A percentile compares a stretch with the other conserved stretches of the same genome.
phyloP scores from a whole-genome alignment of 352 stramenopile genomes.

The Globisporangium nunn region DNA sequence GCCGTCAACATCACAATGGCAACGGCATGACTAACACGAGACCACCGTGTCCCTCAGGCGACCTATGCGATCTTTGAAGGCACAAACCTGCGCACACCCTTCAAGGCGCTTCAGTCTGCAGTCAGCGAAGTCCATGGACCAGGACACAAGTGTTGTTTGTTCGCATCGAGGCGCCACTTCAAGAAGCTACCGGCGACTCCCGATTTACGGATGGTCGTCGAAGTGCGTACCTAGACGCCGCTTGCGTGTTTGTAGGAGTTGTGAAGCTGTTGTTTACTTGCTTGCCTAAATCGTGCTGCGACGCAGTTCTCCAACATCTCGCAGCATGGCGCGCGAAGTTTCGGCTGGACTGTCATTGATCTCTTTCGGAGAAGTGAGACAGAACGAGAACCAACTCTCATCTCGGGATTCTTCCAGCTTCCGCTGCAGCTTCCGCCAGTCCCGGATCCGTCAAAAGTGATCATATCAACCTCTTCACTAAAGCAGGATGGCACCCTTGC shows the following conservation, averaged over 20 bases:
- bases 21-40: background rate
- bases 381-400: conserved; percentile 12
- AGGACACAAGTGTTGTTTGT: conserved; percentile 22
- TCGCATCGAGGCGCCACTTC: conserved; percentile 23
- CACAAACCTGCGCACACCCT: conserved; percentile 25
- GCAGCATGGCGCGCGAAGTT: conserved; percentile 14
- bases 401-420: conserved; percentile 28
- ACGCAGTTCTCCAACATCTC: conserved; percentile 19
- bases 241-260: background rate
- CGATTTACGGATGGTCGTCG: conserved; percentile 28
- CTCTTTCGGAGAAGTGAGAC: conserved; percentile 18
- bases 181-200: conserved; percentile 21
- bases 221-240: conserved; percentile 13
- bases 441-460: conserved; percentile 29
- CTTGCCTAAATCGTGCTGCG: background rate
- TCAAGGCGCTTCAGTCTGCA: conserved; percentile 30
- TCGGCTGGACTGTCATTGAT: conserved; percentile 37
- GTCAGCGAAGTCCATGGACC: conserved; percentile 20
- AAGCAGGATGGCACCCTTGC: conserved; percentile 2
- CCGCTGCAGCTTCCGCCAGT: conserved; percentile 30
- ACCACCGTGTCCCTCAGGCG: conserved; percentile 12
- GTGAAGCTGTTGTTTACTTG: background rate
- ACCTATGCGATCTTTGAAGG: conserved; percentile 46
- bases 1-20: background rate
- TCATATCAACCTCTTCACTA: conserved; percentile 12